Evolutionary conservation across 2,329 filamentous ascomycete species (phyloP), one percentile per base, ranked within the genome.

Genomic region (Knufia fluminis): DNA sequence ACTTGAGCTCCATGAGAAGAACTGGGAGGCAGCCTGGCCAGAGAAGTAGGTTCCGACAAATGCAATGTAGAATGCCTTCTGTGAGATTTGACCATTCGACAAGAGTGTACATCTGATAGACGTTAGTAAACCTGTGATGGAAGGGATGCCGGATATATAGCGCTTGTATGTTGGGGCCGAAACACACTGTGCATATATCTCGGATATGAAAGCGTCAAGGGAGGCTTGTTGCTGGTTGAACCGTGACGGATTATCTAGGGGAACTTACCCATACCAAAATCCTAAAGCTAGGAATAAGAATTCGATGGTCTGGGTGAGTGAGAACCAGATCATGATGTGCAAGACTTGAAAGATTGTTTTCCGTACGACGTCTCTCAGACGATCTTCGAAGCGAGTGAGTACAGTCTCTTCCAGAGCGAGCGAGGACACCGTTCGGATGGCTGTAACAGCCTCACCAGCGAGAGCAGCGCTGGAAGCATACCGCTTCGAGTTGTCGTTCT

Each of bases 221-320:
- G n/a, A n/a, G n/a, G n/a, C n/a, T n/a, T n/a, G n/a, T n/a, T n/a
- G n/a, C n/a, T n/a, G n/a, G n/a, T n/a, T n/a, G n/a, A n/a, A n/a
- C n/a, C n/a, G n/a, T n/a, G n/a, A n/a, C n/a, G n/a, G n/a, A n/a
- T n/a, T n/a, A n/a, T n/a, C n/a, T n/a, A n/a, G n/a, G n/a, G n/a
- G n/a, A n/a, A n/a, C n/a, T 77, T 79, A 40, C 80, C 82, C 52
- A n/a, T 85, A 85, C 75, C 78, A 84, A 50, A 65, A 64, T 1
- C 62, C 60, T 3, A 65, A 53, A 6, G 60, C 63, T 47, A 61
- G 59, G 38, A 46, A 32, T 50, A 60, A 32, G 44, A 64, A 54
- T 52, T 62, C 60, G 20, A 65, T 53, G 1, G 61, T 64, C 49
- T 66, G 63, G 1, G 63, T 63, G 22, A 59, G 46, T 2, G 63